Percentiles rank a stretch among this genome's conserved stretches.
These are phyloP conservation scores for Talinum fruticosum DNA, from an alignment of 148 eudicot species.

Conservation along the genomic window DNA sequence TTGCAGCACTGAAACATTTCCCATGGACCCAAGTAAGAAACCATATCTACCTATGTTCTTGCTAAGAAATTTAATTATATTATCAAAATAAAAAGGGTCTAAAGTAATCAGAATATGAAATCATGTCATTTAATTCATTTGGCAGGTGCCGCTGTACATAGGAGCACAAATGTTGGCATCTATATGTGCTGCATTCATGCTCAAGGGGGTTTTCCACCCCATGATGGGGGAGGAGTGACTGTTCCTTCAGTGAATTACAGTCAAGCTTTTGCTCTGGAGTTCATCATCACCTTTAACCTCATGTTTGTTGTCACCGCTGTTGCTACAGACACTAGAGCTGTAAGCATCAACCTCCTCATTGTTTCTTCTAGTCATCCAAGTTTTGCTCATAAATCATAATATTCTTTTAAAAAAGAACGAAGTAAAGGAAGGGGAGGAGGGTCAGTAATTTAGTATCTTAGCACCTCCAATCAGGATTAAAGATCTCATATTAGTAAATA, in stretches of 20 bases:
- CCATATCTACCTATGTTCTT: neutral
- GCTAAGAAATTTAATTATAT: neutral
- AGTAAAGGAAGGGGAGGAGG: neutral
- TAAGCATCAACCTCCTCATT: constrained; percentile 33
- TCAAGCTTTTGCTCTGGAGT: constrained; percentile 82
- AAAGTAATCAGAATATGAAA: neutral
- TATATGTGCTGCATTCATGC: constrained; percentile 67
- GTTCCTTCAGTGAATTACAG: constrained; percentile 59
- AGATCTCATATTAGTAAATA: neutral
- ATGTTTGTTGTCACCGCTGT: constrained; percentile 99
- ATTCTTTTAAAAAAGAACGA: neutral
- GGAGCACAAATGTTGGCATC: constrained; percentile 88
- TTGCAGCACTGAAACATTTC: constrained; percentile 90
- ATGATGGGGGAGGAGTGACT: constrained; percentile 92
- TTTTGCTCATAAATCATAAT: neutral
- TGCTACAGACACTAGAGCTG: constrained; percentile 99
- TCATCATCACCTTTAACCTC: constrained; percentile 89
- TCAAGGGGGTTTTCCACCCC: constrained; percentile 70
- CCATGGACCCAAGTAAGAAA: constrained; percentile 83
- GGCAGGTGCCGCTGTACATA: constrained; percentile 78
- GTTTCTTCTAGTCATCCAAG: neutral
- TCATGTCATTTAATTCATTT: neutral
- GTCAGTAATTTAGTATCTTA: no score
- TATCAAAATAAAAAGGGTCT: neutral
- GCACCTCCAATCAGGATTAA: neutral